Percentiles rank a stretch among this genome's conserved stretches.
Evolutionary conservation across 108 stramenopile genomes (phyloP).

Genomic region (Skeletonema potamos): DNA sequence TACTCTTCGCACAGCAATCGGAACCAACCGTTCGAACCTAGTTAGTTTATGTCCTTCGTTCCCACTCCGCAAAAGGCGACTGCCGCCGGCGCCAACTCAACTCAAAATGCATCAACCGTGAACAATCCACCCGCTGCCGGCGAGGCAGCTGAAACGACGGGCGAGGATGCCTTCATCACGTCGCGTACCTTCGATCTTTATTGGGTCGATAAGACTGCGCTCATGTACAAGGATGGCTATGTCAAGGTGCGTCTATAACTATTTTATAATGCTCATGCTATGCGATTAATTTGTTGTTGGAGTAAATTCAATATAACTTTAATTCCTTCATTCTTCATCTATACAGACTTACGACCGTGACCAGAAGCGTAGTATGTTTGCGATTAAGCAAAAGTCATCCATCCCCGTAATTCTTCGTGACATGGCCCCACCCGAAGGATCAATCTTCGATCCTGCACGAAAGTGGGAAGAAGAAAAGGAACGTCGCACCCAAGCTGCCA

Average conservation of each 20-base stretch:
- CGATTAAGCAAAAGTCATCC: slow-evolving; percentile 76
- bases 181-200: slow-evolving; percentile 86
- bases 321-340: background rate
- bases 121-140: slow-evolving; percentile 35
- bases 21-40: background rate
- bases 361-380: slow-evolving; percentile 61
- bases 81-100: slow-evolving; percentile 57
- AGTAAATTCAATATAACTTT: background rate
- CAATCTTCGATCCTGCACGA: slow-evolving; percentile 82
- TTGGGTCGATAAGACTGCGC: slow-evolving; percentile 81
- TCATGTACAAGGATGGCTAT: slow-evolving; percentile 88
- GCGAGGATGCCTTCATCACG: slow-evolving; percentile 79
- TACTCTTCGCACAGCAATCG: background rate
- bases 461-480: slow-evolving; percentile 90
- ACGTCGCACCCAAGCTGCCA: slow-evolving; percentile 45
- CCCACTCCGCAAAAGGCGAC: slow-evolving; percentile 85
- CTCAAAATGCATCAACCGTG: slow-evolving; percentile 36
- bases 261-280: background rate
- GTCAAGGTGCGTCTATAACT: slow-evolving; percentile 66
- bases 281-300: background rate
- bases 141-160: slow-evolving; percentile 46
- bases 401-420: slow-evolving; percentile 92
- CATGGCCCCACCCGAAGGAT: slow-evolving; percentile 90
- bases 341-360: slow-evolving; percentile 77
- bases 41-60: slow-evolving; percentile 90